These are phyloP conservation scores for Podila clonocystis DNA, from an alignment of 192 early-diverging fungal genomes.

Conservation along the genomic window DNA sequence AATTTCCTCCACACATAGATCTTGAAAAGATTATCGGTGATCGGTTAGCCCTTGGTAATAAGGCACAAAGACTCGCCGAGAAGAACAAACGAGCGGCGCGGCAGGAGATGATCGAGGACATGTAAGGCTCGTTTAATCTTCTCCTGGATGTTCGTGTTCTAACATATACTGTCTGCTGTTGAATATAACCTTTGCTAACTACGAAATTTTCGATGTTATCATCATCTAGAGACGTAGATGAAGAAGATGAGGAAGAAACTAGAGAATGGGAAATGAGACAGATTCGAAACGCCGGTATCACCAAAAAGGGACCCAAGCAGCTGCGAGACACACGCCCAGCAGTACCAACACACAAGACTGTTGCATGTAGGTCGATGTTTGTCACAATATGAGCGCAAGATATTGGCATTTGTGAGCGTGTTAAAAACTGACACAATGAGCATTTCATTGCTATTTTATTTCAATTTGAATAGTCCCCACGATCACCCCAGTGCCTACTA, in stretches of 20 bases:
- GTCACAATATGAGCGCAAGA: not conserved
- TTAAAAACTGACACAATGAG: no score
- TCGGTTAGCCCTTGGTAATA: conserved; percentile 55
- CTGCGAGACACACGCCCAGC: conserved; percentile 14
- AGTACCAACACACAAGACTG: conserved; percentile 11
- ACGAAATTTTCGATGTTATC: not conserved
- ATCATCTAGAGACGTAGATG: conserved; percentile 53
- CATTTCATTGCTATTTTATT: not conserved
- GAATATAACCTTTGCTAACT: not conserved
- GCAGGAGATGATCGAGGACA: conserved; percentile 63
- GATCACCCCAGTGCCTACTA: conserved; percentile 40
- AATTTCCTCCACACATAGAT: conserved; percentile 29
- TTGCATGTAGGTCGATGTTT: conserved; percentile 25
- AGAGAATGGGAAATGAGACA: conserved; percentile 64
- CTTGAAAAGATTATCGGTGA: conserved; percentile 62
- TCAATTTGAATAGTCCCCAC: conserved; percentile 53
- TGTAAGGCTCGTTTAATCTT: conserved; percentile 28
- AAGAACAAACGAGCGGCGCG: conserved; percentile 45
- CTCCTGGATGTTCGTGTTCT: not conserved
- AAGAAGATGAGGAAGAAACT: conserved; percentile 59
- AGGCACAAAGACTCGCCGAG: conserved; percentile 53
- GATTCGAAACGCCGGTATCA: conserved; percentile 62
- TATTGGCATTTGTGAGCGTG: no score
- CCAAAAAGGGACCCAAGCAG: conserved; percentile 33
- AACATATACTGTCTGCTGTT: not conserved